phyloP scores from a whole-genome alignment of 495 filamentous ascomycete species.

The Daldinia caldariorum region DNA sequence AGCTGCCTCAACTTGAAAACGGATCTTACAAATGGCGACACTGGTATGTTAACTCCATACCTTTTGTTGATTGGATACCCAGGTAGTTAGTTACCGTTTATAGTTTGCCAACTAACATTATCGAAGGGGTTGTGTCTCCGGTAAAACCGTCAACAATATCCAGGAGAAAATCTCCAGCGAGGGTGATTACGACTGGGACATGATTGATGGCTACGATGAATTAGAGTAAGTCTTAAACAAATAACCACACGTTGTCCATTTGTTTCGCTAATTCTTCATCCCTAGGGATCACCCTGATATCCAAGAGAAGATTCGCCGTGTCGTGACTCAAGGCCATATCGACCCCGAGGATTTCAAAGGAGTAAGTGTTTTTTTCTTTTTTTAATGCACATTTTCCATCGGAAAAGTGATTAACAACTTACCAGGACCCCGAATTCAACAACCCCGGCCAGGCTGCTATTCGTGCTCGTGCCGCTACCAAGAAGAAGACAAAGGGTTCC shows the following conservation, averaged over 20 bases:
- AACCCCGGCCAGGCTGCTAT: conserved; percentile 72
- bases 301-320: conserved; percentile 70
- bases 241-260: background rate
- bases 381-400: background rate
- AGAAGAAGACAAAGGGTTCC: conserved; percentile 49
- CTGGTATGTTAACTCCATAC: conserved; percentile 65
- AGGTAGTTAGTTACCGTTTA: background rate
- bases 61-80: background rate
- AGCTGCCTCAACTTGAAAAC: conserved; percentile 50
- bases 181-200: conserved; percentile 52
- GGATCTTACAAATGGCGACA: conserved; percentile 75
- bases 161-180: conserved; percentile 52
- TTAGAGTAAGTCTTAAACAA: conserved; percentile 56
- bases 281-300: conserved; percentile 54
- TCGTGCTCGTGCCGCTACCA: conserved; percentile 56
- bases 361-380: conserved; percentile 59
- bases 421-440: conserved; percentile 74
- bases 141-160: conserved; percentile 66
- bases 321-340: conserved; percentile 75
- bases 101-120: background rate
- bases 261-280: conserved; percentile 8
- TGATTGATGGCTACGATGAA: conserved; percentile 78
- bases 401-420: conserved; percentile 33
- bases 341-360: conserved; percentile 81
- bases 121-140: conserved; percentile 82